Base-by-base conservation (phyloP, 129 eudicot species). In the Calendula officinalis region DNA sequence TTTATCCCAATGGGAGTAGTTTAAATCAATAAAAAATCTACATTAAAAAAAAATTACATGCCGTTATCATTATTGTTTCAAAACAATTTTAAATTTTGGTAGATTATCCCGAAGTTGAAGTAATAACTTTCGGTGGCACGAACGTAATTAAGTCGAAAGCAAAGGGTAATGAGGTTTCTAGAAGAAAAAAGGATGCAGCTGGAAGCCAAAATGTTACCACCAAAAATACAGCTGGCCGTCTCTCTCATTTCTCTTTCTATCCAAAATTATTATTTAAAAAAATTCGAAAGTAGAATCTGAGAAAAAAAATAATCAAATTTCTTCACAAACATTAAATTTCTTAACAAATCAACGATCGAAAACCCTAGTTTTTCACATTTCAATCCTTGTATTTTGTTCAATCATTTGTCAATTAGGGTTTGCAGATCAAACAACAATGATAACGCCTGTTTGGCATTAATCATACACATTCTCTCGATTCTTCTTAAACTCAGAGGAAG, bases 201-300 rank as follows among this genome's bases (percentile, higher is more conserved):
- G 75, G 75, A 71, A 56, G 74, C 70, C 75, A 41, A 70, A 72
- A 64, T 77, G 60, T 60, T 68, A 66, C 81, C 84, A 80, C 81
- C 78, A 65, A 72, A 22, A 72, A 76, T 37, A 66, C 77, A 65
- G 66, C 59, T 60, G 70, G 77, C 73, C 74, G 52, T 71, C 72
- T 65, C 51, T 66, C 63, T 48, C 22, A 49, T 49, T 30, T 65
- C 78, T 35, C 56, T 64, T 32, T 42, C 74, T 51, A 47, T 30
- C 62, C 62, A 37, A 48, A 49, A 59, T 30, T 22, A 22, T 22
- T 22, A 22, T 22, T 22, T 22, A 22, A 22, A 22, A 22, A 22
- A 22, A 22, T 0, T 22, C 30, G n/a, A 22, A 22, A 22, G 30
- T 22, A 22, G 30, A 22, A 22, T 1, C 40, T 6, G 17, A 37